Evolutionary conservation across 202 grass and related monocot species (phyloP), one percentile per base, ranked within the genome.

Genomic region (Zizania palustris): DNA sequence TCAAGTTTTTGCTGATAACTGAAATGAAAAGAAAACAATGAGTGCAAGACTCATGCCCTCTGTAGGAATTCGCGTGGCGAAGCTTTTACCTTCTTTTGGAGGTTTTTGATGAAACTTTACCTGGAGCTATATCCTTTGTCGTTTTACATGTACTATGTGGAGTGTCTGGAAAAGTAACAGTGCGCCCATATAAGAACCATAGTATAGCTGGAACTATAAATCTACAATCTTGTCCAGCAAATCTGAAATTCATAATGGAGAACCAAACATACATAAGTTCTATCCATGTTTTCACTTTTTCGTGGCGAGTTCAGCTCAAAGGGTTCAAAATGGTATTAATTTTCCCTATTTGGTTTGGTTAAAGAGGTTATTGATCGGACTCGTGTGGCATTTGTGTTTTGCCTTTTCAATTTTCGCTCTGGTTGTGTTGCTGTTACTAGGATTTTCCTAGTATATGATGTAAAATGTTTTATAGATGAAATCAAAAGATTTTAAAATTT

Each of bases 81-180:
- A 79, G 54, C 53, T 36, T 78, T 74, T 68, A 68, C 44, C 10
- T 63, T 44, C 7, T 57, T 77, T 61, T 65, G 54, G 83, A 75
- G 33, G 67, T 88, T 87, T 69, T 12, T 48, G 45, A 63, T 83
- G 59, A 77, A 64, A 37, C 58, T 84, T 64, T 56, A 78, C 57
- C 9, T 62, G 59, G 35, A 79, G 48, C 59, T 80, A 58, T 84
- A 80, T 63, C 80, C 18, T 73, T 71, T 78, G 35, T 14, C 21
- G 65, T 79, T 67, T 19, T 80, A 65, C 75, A 42, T 84, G 71
- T 80, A 84, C 70, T 63, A 49, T 83, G 69, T 51, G 70, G 56
- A 82, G 41, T 65, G 48, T 16, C 57, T 63, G 49, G 72, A 80
- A 67, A 83, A 83, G 40, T 79, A 63, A 56, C 33, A 54, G 53